These are phyloP conservation scores for Cytauxzoon felis DNA, from an alignment of 169 alveolate genomes.

Conservation along the genomic window DNA sequence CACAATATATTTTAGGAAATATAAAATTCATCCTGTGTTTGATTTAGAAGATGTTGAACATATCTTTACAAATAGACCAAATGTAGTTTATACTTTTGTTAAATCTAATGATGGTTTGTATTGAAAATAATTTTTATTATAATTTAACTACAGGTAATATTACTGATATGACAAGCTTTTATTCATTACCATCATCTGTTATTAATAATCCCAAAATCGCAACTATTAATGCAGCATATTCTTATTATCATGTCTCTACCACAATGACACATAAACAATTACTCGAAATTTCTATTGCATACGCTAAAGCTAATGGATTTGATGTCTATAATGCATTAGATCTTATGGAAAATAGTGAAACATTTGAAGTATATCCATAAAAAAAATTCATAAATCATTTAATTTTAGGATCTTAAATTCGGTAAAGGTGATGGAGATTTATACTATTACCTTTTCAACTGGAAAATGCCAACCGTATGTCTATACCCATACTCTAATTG, in stretches of 20 bases:
- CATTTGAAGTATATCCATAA: conserved; percentile 73
- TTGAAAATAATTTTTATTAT: conserved; percentile 11
- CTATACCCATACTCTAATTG: too few species aligned
- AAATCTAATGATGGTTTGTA: conserved; percentile 67
- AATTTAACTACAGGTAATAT: conserved; percentile 57
- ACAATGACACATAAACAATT: conserved; percentile 76
- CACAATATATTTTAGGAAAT: conserved; percentile 64
- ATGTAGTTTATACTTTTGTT: conserved; percentile 90
- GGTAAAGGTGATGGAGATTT: conserved; percentile 96
- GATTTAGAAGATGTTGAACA: conserved; percentile 87
- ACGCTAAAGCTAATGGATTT: conserved; percentile 87
- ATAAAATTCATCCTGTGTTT: conserved; percentile 80
- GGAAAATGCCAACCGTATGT: conserved; percentile 79
- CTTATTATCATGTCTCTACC: conserved; percentile 85
- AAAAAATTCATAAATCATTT: not conserved
- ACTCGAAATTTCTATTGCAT: conserved; percentile 86
- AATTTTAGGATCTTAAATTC: conserved; percentile 81
- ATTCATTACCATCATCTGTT: conserved; percentile 87
- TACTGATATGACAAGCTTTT: conserved; percentile 91
- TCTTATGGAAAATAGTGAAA: conserved; percentile 89
- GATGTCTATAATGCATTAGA: conserved; percentile 96
- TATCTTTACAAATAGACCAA: conserved; percentile 83
- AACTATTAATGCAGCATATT: conserved; percentile 83
- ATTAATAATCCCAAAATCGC: conserved; percentile 80
- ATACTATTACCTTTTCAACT: conserved; percentile 94